These are phyloP conservation scores for Spizellomyces punctatus DNA, from an alignment of 192 early-diverging fungal species.

Conservation along the genomic window DNA sequence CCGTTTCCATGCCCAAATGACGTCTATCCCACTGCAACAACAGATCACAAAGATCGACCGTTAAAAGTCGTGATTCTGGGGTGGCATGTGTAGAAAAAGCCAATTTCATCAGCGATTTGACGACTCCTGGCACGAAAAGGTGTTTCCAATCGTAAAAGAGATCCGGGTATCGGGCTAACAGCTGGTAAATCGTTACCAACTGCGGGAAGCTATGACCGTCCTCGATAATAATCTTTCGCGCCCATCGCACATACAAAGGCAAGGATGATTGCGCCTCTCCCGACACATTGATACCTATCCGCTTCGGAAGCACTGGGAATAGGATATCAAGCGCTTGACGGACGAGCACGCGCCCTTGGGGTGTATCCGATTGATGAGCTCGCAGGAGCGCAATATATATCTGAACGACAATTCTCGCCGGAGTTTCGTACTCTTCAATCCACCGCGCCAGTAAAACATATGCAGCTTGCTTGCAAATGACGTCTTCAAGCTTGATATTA, in stretches of 20 bases:
- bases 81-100: constrained; percentile 84
- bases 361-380: constrained; percentile 82
- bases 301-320: constrained; percentile 85
- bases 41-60: constrained; percentile 88
- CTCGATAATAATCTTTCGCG: constrained; percentile 86
- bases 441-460: constrained; percentile 93
- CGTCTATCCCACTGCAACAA: constrained; percentile 84
- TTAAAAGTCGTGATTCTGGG: constrained; percentile 80
- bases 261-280: constrained; percentile 31
- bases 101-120: constrained; percentile 82
- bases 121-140: constrained; percentile 89
- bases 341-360: constrained; percentile 73
- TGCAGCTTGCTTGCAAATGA: constrained; percentile 93
- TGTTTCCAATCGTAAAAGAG: constrained; percentile 88
- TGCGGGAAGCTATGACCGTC: constrained; percentile 88
- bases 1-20: neutral
- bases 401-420: constrained; percentile 82
- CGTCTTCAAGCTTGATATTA: constrained; percentile 77
- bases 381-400: constrained; percentile 85
- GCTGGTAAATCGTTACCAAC: constrained; percentile 88
- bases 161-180: constrained; percentile 84
- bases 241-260: constrained; percentile 87
- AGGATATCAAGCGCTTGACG: constrained; percentile 94
- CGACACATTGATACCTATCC: constrained; percentile 48
- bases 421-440: constrained; percentile 91